Conservation (phyloP, 2,329 filamentous ascomycete species). For the Cladophialophora carrionii region DNA sequence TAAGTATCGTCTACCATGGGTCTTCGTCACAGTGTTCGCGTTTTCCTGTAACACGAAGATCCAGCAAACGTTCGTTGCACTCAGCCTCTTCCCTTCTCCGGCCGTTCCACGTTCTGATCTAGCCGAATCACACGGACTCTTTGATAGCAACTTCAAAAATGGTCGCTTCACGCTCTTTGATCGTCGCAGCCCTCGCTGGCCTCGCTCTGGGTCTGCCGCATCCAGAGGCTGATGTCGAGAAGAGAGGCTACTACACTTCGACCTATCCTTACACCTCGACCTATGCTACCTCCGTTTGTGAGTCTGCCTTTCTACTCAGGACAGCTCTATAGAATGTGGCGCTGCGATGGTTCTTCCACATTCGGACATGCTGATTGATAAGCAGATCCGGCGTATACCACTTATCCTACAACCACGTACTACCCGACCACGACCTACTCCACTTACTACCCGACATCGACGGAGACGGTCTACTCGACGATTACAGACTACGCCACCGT, state of each 20-base stretch:
- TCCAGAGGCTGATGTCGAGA: slow-evolving; percentile 1
- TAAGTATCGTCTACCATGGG: slow-evolving; percentile 1
- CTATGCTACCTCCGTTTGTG: slow-evolving; percentile 6
- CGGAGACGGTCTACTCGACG: neutral
- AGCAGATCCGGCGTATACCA: slow-evolving; percentile 6
- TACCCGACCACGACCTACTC: slow-evolving; percentile 8
- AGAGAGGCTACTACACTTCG: neutral
- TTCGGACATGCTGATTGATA: neutral
- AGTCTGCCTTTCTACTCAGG: neutral
- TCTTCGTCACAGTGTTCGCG: neutral
- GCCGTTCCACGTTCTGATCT: neutral
- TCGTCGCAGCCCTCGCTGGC: slow-evolving; percentile 9
- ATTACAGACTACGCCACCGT: neutral
- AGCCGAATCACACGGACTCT: neutral
- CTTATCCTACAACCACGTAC: slow-evolving; percentile 7
- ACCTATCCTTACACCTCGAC: slow-evolving; percentile 1
- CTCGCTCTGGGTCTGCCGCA: slow-evolving; percentile 10
- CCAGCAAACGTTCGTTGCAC: slow-evolving; percentile 10
- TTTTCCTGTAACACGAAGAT: neutral
- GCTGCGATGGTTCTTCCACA: neutral
- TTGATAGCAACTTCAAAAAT: slow-evolving; percentile 3
- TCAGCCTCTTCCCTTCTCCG: neutral
- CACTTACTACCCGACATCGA: neutral
- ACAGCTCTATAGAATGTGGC: neutral
- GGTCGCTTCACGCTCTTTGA: slow-evolving; percentile 8